These are phyloP conservation scores for Wickerhamiella hasegawae DNA, from an alignment of 805 yeast species.

Conservation along the genomic window DNA sequence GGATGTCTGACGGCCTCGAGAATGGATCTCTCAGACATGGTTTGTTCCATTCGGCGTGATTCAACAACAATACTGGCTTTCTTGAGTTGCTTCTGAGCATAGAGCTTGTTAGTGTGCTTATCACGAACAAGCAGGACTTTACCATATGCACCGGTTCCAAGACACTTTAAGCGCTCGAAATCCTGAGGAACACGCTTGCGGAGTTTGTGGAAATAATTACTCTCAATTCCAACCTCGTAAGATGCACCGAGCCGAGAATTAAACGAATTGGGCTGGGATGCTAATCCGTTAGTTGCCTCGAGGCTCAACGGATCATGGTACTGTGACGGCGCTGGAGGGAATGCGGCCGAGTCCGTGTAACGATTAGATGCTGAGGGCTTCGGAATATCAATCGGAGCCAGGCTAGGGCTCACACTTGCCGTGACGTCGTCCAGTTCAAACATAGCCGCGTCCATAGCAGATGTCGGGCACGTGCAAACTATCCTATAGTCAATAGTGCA, in stretches of 20 bases:
- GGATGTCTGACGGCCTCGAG: constrained; percentile 60
- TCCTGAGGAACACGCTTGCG: constrained; percentile 27
- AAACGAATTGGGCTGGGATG: too few relatives aligned
- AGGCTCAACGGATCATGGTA: too few relatives aligned
- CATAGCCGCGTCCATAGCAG: too few relatives aligned
- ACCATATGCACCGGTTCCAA: constrained; percentile 83
- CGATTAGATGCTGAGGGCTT: too few relatives aligned
- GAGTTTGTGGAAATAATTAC: constrained; percentile 9
- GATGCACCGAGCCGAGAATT: constrained; percentile 18
- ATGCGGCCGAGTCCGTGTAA: too few relatives aligned
- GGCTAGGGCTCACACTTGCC: too few relatives aligned
- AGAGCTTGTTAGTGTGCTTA: constrained; percentile 40
- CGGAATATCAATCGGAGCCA: too few relatives aligned
- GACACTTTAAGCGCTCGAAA: constrained; percentile 57
- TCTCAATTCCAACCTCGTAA: constrained; percentile 33
- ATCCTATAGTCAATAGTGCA: too few relatives aligned
- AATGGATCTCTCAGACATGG: constrained; percentile 65
- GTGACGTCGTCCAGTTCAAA: too few relatives aligned
- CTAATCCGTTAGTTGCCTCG: too few relatives aligned
- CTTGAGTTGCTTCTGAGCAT: constrained; percentile 73
- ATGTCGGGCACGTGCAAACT: too few relatives aligned
- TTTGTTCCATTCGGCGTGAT: constrained; percentile 47
- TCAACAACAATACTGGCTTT: constrained; percentile 64
- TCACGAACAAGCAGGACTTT: constrained; percentile 69
- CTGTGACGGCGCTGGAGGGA: too few relatives aligned